Base-by-base conservation (phyloP, 805 yeast genomes). In the Lipomyces sp. region DNA sequence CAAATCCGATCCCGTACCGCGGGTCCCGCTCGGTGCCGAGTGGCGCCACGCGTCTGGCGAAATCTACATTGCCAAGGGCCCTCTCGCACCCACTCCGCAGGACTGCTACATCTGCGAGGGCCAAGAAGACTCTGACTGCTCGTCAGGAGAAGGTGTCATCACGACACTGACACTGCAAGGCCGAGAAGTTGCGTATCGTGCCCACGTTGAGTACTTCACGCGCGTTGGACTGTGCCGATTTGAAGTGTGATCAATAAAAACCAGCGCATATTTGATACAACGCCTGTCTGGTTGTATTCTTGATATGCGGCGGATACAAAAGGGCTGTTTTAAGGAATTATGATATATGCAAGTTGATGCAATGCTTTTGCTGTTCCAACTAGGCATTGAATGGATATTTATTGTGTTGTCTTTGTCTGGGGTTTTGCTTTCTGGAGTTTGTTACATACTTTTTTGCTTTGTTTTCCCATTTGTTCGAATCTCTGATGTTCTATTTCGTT, bases 61-160 rank as follows among this genome's bases (percentile, higher is more conserved):
- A 43, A 24, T 58, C 8, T 58, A 57, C 44, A 54, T 58, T 26
- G 11, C 58, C 32, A 52, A 56, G 39, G 61, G 60, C 19, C 58
- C 60, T 19, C 47, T 58, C 19, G 38, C 56, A 26, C 58, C 58
- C 2, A 35, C 51, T 8, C 24, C 50, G 3, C 39, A 44, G 24
- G 59, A 58, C 39, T 46, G 60, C 39, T 48, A 47, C 37, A 46
- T 58, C 29, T 58, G 61, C 22, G 47, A 47, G 14, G 60, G 57
- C 18, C 61, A 58, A 39, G 58, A 53, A 23, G 61, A 57, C 37
- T 13, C n/a, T 1, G 50, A 41, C 21, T 58, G 61, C 36, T 53
- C 58, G 4, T 41, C 51, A 10, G 61, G 61, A 26, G 57, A 55
- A 28, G 59, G 59, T 13, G 44, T 55, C 14, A 40, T 55, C 31